These are phyloP conservation scores for Euphorbia corollata DNA, from an alignment of 441 rosid species.

Conservation along the genomic window DNA sequence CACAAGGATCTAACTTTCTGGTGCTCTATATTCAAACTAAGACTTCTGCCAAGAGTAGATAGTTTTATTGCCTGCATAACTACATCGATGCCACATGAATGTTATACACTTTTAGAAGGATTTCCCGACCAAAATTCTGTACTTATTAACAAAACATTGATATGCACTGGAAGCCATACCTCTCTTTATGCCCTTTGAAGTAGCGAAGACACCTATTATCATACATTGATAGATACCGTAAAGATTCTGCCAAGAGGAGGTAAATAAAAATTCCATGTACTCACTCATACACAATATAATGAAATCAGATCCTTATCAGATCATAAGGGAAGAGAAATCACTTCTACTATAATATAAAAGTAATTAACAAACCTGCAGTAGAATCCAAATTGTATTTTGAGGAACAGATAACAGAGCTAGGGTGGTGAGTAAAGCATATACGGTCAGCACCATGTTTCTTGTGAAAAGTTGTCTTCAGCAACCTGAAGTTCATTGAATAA, in stretches of 20 bases:
- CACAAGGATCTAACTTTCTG: background rate
- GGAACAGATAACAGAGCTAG: conserved; percentile 86
- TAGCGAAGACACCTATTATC: conserved; percentile 92
- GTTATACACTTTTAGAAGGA: background rate
- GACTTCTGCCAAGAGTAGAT: background rate
- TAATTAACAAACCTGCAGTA: conserved; percentile 53
- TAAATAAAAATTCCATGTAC: background rate
- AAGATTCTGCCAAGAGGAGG: conserved; percentile 47
- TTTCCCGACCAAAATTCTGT: background rate
- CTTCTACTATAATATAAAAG: background rate
- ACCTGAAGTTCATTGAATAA: conserved; percentile 31
- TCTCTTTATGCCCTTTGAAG: conserved; percentile 93
- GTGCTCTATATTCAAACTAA: background rate
- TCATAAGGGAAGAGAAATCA: background rate
- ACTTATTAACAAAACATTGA: background rate
- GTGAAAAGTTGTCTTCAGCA: conserved; percentile 87
- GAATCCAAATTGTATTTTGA: conserved; percentile 65
- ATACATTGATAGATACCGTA: conserved; percentile 84
- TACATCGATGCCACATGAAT: background rate
- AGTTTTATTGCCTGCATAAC: background rate
- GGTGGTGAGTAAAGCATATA: conserved; percentile 94
- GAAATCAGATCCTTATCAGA: background rate
- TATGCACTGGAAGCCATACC: conserved; percentile 31
- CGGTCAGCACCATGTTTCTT: conserved; percentile 87
- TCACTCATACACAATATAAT: background rate